Percentiles rank a stretch among this genome's conserved stretches.
These are phyloP conservation scores for Steccherinum ochraceum DNA, from an alignment of 768 basidiomycete genomes.

Conservation along the genomic window DNA sequence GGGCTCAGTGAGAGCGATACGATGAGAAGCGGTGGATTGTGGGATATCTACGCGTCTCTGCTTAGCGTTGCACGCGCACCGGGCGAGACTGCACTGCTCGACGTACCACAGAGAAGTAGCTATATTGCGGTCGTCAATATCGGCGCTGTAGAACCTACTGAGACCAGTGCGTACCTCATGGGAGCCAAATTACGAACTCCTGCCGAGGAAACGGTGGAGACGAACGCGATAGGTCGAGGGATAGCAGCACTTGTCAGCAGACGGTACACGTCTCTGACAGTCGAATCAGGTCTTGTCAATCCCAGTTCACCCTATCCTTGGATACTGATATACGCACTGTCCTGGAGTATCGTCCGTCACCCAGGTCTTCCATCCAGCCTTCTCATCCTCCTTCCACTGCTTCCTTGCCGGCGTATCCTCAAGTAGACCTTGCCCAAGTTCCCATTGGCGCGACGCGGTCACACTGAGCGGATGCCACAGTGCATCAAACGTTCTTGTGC, in stretches of 20 bases:
- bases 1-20: constrained; percentile 47
- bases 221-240: constrained; percentile 64
- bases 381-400: constrained; percentile 6
- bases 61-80: neutral
- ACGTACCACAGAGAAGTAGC: constrained; percentile 1
- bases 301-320: too few relatives aligned
- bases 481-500: neutral
- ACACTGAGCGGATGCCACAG: constrained; percentile 7
- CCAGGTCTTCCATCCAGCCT: constrained; percentile 8
- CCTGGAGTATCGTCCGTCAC: neutral
- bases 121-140: too few relatives aligned
- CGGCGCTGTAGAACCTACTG: constrained; percentile 19
- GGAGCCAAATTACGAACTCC: constrained; percentile 58
- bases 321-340: neutral
- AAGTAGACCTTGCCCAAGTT: neutral
- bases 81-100: neutral
- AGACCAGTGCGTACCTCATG: constrained; percentile 47
- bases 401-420: constrained; percentile 2
- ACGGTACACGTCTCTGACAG: constrained; percentile 34
- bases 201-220: constrained; percentile 48
- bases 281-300: neutral
- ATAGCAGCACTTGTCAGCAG: constrained; percentile 52
- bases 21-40: constrained; percentile 62
- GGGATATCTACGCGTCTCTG: constrained; percentile 37
- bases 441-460: constrained; percentile 9